These are phyloP conservation scores for Cystofilobasidium capitatum DNA, from an alignment of 768 basidiomycete species.

Conservation along the genomic window DNA sequence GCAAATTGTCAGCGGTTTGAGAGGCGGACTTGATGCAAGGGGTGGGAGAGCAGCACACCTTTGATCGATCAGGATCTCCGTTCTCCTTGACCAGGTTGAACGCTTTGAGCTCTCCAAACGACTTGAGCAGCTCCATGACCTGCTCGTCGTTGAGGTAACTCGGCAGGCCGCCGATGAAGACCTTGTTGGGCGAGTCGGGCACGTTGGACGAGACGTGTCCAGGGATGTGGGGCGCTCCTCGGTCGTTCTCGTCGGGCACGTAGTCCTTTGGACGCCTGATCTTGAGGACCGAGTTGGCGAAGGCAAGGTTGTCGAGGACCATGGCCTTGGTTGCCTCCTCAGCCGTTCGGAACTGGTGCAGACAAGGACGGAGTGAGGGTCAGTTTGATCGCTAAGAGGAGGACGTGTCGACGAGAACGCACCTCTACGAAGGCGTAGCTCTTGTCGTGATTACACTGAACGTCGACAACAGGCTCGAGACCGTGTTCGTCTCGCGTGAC, in stretches of 20 bases:
- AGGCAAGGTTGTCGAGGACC: conserved; percentile 95
- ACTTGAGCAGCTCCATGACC: conserved; percentile 93
- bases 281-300: conserved; percentile 88
- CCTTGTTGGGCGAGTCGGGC: conserved; percentile 93
- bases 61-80: conserved; percentile 60
- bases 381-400: neutral
- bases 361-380: neutral
- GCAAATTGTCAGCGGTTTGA: neutral
- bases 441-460: conserved; percentile 97
- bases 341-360: conserved; percentile 80
- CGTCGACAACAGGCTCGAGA: conserved; percentile 73
- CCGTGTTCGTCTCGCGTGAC: conserved; percentile 43
- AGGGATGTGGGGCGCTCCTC: conserved; percentile 66
- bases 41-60: conserved; percentile 48
- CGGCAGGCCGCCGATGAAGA: conserved; percentile 93
- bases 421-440: conserved; percentile 99
- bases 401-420: conserved; percentile 30
- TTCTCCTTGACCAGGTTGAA: conserved; percentile 97
- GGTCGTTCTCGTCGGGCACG: conserved; percentile 57
- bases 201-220: conserved; percentile 95
- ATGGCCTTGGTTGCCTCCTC: conserved; percentile 94
- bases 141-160: conserved; percentile 95
- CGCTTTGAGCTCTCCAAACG: conserved; percentile 91
- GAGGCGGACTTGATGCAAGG: neutral
- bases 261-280: conserved; percentile 97